phyloP scores from a whole-genome alignment of 129 eudicot species.

The Saposhnikovia divaricata region DNA sequence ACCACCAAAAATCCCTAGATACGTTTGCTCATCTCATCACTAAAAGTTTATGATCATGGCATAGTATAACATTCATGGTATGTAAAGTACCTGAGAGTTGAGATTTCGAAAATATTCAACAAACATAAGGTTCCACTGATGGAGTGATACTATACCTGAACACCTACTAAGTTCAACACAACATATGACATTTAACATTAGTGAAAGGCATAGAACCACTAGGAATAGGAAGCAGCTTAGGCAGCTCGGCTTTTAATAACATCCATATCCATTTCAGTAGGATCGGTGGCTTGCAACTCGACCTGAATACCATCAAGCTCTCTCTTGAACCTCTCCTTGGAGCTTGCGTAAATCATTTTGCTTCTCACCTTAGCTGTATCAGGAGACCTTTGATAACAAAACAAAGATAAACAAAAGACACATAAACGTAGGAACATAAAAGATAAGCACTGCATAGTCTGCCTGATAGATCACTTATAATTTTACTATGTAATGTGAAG shows the following conservation, averaged over 20 bases:
- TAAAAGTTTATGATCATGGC: not conserved
- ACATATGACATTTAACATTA: not conserved
- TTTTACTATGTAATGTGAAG: not conserved
- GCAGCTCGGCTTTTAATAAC: not conserved
- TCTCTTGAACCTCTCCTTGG: constrained; percentile 1
- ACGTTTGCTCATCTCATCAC: not conserved
- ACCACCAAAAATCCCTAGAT: not conserved
- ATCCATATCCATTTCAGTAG: constrained; percentile 3
- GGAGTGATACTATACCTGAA: not conserved
- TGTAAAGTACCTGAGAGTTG: not conserved
- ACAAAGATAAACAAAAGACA: not conserved
- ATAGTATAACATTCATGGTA: not conserved
- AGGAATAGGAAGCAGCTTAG: not conserved
- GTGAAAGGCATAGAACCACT: not conserved
- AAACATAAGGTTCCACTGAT: not conserved
- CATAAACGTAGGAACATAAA: not conserved
- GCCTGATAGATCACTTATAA: not conserved
- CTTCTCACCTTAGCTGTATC: constrained; percentile 5
- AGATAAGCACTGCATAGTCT: not conserved
- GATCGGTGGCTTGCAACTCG: not conserved
- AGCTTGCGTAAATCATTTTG: not conserved
- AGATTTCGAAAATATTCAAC: not conserved
- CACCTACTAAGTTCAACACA: not conserved
- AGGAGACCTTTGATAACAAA: not conserved
- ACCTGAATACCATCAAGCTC: constrained; percentile 1